Base-by-base conservation (phyloP, 345 rosid species). In the Salix dunnii region DNA sequence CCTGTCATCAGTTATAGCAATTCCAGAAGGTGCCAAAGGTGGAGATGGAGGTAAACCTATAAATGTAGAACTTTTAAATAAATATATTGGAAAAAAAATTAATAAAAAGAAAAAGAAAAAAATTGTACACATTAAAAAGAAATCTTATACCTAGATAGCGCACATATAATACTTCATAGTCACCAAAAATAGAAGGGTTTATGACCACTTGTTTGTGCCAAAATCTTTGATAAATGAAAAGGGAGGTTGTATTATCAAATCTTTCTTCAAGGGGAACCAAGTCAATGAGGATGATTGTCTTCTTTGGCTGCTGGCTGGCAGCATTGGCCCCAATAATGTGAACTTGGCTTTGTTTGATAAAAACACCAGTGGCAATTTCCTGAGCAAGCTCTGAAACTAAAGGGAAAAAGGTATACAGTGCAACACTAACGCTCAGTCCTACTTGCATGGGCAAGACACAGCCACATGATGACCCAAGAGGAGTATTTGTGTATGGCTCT, bases 381-480 rank as follows among this genome's bases (percentile, higher is more conserved):
- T 76, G 78, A 51, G 99, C 97, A 48, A 96, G 88, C 84, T 93
- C 96, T 17, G 93, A 89, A 77, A 96, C 97, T 90, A 90, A 85
- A 23, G 99, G 99, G 84, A 96, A 96, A 89, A 96, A 96, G 79
- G 92, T 91, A 70, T 91, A 96, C 4, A 96, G 89, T 10, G 92
- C 91, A 82, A 96, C 92, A 81, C 84, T 86, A 33, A 96, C 91
- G 43, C 90, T 86, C 58, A 96, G 84, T 79, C 89, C 94, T 71
- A 93, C 94, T 85, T 93, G 94, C 89, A 96, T 92, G 66, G 99
- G 99, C 91, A 87, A 87, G 76, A 93, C 97, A 76, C 98, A 96
- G 70, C 89, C 90, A 88, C 99, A 96, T 35, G 94, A 97, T 27
- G 99, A 86, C 30, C 97, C 99, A 18, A 98, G 97, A 77, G 96